Evolutionary conservation across 805 yeast species (phyloP).

Genomic region (Debaryomyces prosopidis): DNA sequence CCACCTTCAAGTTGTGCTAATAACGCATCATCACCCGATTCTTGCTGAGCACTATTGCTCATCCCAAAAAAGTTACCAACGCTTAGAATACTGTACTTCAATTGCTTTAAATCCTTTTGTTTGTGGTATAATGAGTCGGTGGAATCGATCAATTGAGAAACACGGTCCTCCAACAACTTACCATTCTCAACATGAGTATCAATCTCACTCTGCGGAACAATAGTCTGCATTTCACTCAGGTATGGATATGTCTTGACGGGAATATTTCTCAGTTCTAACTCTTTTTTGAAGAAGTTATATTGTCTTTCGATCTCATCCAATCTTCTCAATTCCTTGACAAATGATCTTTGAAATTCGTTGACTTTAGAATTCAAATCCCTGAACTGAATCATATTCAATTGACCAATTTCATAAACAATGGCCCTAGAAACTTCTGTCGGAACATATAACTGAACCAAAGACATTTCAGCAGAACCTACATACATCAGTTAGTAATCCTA

Average conservation of each 20-base stretch:
- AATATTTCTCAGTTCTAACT: conserved; percentile 53
- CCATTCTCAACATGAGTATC: conserved; percentile 71
- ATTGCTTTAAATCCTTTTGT: conserved; percentile 68
- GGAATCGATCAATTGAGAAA: conserved; percentile 69
- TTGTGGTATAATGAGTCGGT: conserved; percentile 61
- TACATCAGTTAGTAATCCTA: conserved; percentile 14
- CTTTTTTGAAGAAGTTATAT: conserved; percentile 42
- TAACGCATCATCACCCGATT: conserved; percentile 35
- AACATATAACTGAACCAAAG: conserved; percentile 85
- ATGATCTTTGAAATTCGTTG: conserved; percentile 84
- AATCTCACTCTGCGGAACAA: conserved; percentile 55
- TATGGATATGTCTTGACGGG: conserved; percentile 28
- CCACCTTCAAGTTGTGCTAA: conserved; percentile 41
- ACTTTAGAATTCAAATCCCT: conserved; percentile 79
- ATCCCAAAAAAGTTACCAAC: conserved; percentile 36
- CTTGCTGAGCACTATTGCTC: conserved; percentile 23
- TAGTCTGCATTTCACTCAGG: conserved; percentile 18
- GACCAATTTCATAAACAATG: conserved; percentile 82
- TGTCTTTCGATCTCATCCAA: conserved; percentile 90
- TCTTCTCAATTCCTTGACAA: conserved; percentile 81
- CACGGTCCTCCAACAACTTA: conserved; percentile 68
- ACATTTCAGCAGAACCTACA: conserved; percentile 92
- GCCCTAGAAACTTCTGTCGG: conserved; percentile 90
- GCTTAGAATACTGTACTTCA: conserved; percentile 50
- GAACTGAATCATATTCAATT: conserved; percentile 82